A percentile compares a stretch with the other conserved stretches of the same genome.
phyloP scores from a whole-genome alignment of 352 stramenopile genomes.

The Pythium vanterpoolii region DNA sequence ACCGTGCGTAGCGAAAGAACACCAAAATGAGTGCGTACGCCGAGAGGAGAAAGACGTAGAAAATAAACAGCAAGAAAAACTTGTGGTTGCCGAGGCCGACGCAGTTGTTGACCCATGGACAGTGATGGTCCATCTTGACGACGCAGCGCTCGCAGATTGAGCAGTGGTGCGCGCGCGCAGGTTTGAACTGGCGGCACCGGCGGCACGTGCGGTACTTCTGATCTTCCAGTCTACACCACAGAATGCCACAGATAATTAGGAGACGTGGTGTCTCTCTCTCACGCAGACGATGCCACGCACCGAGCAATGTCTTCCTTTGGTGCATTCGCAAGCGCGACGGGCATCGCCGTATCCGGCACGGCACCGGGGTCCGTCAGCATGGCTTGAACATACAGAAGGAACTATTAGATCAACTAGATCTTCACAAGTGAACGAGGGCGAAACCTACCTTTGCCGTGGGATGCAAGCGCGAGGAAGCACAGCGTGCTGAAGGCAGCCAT shows the following conservation, averaged over 20 bases:
- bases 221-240: conserved; percentile 56
- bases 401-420: neutral
- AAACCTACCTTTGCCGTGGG: conserved; percentile 90
- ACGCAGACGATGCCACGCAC: conserved; percentile 15
- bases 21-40: conserved; percentile 93
- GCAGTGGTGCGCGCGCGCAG: conserved; percentile 66
- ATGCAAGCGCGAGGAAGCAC: conserved; percentile 88
- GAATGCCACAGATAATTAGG: neutral
- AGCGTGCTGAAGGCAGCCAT: conserved; percentile 62
- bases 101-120: conserved; percentile 99
- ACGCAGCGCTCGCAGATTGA: conserved; percentile 70
- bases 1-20: conserved; percentile 85
- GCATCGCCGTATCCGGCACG: conserved; percentile 93
- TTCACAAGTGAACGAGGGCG: neutral
- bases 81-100: conserved; percentile 99
- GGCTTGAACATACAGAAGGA: conserved; percentile 35
- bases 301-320: conserved; percentile 72
- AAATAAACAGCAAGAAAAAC: conserved; percentile 89
- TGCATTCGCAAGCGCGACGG: conserved; percentile 67
- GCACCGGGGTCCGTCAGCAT: conserved; percentile 98
- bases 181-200: conserved; percentile 65
- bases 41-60: conserved; percentile 94
- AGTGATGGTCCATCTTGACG: conserved; percentile 99
- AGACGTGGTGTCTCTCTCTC: neutral
- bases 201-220: conserved; percentile 83